Percentiles rank a stretch among this genome's conserved stretches.
Conservation (phyloP, 257 asterid genomes). For the Rauvolfia tetraphylla region DNA sequence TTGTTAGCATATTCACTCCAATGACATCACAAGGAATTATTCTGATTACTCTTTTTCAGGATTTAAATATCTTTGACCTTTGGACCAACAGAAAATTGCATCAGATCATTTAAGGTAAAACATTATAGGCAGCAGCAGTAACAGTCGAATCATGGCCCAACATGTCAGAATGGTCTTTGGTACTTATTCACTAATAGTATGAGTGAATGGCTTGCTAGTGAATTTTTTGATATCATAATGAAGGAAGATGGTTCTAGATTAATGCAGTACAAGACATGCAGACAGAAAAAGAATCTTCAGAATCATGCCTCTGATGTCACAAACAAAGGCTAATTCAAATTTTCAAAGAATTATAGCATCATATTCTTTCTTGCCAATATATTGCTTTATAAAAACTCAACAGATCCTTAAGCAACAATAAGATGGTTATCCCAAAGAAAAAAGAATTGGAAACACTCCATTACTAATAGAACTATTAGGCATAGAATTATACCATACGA, state of each 20-base stretch:
- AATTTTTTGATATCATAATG: neutral
- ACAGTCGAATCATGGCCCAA: neutral
- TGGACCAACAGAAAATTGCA: neutral
- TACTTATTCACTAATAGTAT: neutral
- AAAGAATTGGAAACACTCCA: no score
- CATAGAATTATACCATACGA: constrained; percentile 46
- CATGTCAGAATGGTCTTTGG: neutral
- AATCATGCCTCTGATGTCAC: neutral
- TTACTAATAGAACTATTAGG: constrained; percentile 3
- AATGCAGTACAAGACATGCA: neutral
- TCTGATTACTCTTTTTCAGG: neutral
- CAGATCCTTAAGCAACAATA: neutral
- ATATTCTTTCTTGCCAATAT: neutral
- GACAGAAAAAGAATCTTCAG: neutral
- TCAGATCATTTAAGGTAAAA: neutral
- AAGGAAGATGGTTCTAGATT: neutral
- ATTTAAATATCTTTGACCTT: neutral
- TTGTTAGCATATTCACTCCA: neutral
- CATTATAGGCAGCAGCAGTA: neutral
- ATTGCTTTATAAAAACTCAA: neutral
- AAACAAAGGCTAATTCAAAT: neutral
- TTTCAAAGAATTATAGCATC: neutral
- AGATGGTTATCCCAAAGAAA: neutral
- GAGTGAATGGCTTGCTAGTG: neutral
- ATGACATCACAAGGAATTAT: neutral